Evolutionary conservation across 495 filamentous ascomycete genomes (phyloP).

Genomic region (Aspergillus sparsus): DNA sequence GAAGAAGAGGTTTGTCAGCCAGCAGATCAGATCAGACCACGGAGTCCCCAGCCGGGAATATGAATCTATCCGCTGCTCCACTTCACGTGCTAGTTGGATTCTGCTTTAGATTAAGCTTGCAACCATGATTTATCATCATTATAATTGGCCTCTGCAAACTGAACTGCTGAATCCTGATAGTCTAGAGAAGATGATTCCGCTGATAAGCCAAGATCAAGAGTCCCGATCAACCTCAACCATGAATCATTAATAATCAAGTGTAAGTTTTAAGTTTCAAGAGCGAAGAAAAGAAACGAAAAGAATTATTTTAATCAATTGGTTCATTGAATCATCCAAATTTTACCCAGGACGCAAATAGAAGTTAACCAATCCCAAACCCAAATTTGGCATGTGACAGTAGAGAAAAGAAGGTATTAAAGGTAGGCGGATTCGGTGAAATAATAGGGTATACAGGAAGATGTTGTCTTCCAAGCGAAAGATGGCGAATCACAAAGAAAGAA

Average conservation of each 20-base stretch:
- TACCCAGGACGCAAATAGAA: constrained; percentile 20
- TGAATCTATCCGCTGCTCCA: constrained; percentile 7
- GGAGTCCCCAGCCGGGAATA: background rate
- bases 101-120: no score
- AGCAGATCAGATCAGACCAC: background rate
- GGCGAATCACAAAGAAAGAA: constrained; percentile 19
- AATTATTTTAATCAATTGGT: background rate
- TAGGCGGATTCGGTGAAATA: constrained; percentile 15
- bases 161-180: no score
- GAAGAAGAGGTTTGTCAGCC: background rate
- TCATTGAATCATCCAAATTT: constrained; percentile 24
- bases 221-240: no score
- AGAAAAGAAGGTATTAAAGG: constrained; percentile 19
- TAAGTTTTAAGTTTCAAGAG: background rate
- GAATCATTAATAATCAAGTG: background rate
- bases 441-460: constrained; percentile 30
- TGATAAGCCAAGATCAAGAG: no score
- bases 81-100: constrained; percentile 11
- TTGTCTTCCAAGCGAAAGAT: constrained; percentile 29
- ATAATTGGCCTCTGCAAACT: no score
- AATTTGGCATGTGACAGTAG: constrained; percentile 20
- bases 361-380: constrained; percentile 20
- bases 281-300: background rate
- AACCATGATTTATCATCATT: no score
- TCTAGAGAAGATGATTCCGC: no score